Conservation (phyloP, 306 rosid species). For the Albizia julibrissin region DNA sequence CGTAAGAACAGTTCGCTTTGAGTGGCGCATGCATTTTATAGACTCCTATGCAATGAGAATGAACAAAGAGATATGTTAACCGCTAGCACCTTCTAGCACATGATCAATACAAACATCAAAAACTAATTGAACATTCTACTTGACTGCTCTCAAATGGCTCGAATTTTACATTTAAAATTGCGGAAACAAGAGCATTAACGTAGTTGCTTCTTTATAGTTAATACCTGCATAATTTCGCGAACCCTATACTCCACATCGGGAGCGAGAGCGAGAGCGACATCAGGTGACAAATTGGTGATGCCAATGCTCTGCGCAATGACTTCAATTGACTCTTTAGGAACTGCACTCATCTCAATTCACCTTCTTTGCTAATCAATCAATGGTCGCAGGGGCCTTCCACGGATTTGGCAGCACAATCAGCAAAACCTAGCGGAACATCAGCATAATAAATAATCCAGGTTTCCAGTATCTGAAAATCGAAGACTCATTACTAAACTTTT, state of each 20-base stretch:
- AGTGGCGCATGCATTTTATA: conserved; percentile 93
- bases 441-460: neutral
- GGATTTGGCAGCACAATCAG: neutral
- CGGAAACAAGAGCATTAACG: neutral
- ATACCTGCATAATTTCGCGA: conserved; percentile 95
- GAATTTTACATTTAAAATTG: neutral
- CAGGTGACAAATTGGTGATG: conserved; percentile 71
- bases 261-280: conserved; percentile 76
- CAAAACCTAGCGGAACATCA: neutral
- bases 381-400: neutral
- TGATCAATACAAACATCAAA: neutral
- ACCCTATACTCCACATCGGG: conserved; percentile 93
- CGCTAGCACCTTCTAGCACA: neutral
- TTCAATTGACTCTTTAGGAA: conserved; percentile 90
- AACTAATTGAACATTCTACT: conserved; percentile 1
- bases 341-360: conserved; percentile 55
- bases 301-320: conserved; percentile 90
- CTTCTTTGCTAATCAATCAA: neutral
- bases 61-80: conserved; percentile 16
- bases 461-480: neutral
- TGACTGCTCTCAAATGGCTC: neutral
- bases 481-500: neutral
- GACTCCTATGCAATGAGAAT: conserved; percentile 67
- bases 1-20: conserved; percentile 66
- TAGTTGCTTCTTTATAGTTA: conserved; percentile 8